Conservation (phyloP, 108 stramenopile genomes). For the Aureococcus anophagefferens region DNA sequence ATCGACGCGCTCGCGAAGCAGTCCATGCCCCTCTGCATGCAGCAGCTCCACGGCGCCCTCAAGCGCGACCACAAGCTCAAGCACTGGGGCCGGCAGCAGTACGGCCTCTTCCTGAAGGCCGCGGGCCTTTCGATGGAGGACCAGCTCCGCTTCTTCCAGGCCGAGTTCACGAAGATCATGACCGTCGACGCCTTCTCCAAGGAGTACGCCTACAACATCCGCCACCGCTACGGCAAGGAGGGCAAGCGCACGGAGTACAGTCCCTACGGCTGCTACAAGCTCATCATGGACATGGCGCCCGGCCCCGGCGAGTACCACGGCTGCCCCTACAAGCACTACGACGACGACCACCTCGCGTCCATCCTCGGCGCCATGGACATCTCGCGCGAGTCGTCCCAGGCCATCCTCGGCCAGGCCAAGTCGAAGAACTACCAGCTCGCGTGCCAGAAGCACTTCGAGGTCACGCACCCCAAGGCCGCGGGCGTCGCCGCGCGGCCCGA, state of each 20-base stretch:
- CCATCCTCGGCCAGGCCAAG: constrained; percentile 60
- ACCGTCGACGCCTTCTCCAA: constrained; percentile 79
- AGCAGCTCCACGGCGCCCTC: constrained; percentile 66
- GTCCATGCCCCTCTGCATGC: constrained; percentile 95
- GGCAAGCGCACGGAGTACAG: constrained; percentile 84
- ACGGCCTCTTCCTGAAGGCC: constrained; percentile 93
- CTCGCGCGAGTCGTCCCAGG: constrained; percentile 45
- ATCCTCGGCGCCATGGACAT: constrained; percentile 51
- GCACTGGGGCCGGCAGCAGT: constrained; percentile 88
- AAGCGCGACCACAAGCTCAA: constrained; percentile 78
- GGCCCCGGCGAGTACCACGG: constrained; percentile 81
- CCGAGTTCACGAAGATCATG: constrained; percentile 68
- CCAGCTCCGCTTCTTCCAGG: constrained; percentile 77
- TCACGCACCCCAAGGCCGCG: constrained; percentile 53
- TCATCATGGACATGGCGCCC: constrained; percentile 75
- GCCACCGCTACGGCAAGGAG: constrained; percentile 97
- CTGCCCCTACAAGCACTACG: constrained; percentile 87
- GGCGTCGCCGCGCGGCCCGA: constrained; percentile 25
- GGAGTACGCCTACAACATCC: constrained; percentile 82
- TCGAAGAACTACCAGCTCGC: constrained; percentile 78
- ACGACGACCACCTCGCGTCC: constrained; percentile 56
- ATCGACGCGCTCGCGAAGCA: constrained; percentile 48
- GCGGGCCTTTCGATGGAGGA: constrained; percentile 85
- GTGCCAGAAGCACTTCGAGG: constrained; percentile 87
- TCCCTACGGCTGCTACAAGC: constrained; percentile 76